Base-by-base conservation (phyloP, 192 early-diverging fungal species). In the Coemansia sp. region DNA sequence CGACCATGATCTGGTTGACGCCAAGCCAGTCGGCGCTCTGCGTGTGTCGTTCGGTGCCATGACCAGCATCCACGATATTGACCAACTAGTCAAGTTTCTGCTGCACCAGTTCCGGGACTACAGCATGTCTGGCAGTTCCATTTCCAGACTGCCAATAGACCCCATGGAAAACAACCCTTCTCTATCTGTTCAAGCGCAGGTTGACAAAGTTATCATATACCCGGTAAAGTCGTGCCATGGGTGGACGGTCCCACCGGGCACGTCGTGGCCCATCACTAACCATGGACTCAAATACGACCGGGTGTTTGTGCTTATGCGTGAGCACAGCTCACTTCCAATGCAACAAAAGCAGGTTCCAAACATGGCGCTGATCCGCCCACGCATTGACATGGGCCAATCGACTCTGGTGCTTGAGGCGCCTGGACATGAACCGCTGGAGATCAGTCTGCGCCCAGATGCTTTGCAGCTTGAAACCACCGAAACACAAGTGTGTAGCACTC, bases 161-260 rank as follows among this genome's bases (percentile, higher is more conserved):
- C 22, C 15, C 48, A 49, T 15, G n/a, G 7, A 49, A 21, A n/a
- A 21, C n/a, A 49, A n/a, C 19, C 48, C 19, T 12, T 2, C 25
- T 22, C 8, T 5, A 24, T 23, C 38, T 22, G 14, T 39, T 21
- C 29, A 57, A 53, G 37, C 27, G 19, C 60, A 61, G 50, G 65
- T 79, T 17, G 65, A 79, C 24, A 60, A 50, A 27, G 35, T 85
- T 50, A 48, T 79, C 8, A 56, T 89, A n/a, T 90, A 85, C 49
- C 93, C 93, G 0, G 84, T 95, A 61, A 95, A 95, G 71, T 91
- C 91, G 25, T 95, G 93, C 64, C 86, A 88, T 76, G 78, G 78
- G 60, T 68, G 82, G 72, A 24, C 19, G 6, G 72, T 80, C 24
- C 69, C 77, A 19, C 14, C 47, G 7, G 45, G 54, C 22, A 59